Conservation (phyloP, 495 filamentous ascomycete genomes). For the Neurospora tetrasperma region DNA sequence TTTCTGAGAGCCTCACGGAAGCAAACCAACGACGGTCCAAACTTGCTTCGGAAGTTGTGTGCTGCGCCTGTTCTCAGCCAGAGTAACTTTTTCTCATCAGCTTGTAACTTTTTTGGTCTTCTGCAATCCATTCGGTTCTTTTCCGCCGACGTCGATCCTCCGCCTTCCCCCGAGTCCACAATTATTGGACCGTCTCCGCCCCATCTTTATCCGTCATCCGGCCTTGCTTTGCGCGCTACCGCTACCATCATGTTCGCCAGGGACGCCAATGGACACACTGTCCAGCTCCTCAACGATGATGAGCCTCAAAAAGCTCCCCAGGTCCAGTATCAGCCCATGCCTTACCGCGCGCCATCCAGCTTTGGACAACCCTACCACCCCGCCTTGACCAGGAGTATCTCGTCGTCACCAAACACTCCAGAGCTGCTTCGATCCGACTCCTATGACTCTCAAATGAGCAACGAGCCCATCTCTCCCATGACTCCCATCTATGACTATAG, state of each 20-base stretch:
- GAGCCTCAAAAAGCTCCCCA: slow-evolving; percentile 2
- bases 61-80: background rate
- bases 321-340: slow-evolving; percentile 2
- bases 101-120: background rate
- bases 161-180: background rate
- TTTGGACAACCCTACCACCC: slow-evolving; percentile 3
- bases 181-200: background rate
- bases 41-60: background rate
- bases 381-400: slow-evolving; percentile 16
- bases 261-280: slow-evolving; percentile 39
- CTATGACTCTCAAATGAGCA: slow-evolving; percentile 43
- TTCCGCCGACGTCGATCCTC: background rate
- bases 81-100: background rate
- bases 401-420: slow-evolving; percentile 35
- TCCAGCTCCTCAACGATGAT: slow-evolving; percentile 47
- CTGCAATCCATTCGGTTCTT: background rate
- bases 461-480: slow-evolving; percentile 37
- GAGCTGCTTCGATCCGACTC: slow-evolving; percentile 43
- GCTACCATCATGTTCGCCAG: slow-evolving; percentile 34
- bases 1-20: background rate
- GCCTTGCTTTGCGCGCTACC: background rate
- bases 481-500: slow-evolving; percentile 32
- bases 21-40: background rate
- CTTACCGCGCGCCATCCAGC: slow-evolving; percentile 4
- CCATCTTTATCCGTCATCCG: background rate